These are phyloP conservation scores for Aspergillus fischeri DNA, from an alignment of 2,329 filamentous ascomycete genomes.

Conservation along the genomic window DNA sequence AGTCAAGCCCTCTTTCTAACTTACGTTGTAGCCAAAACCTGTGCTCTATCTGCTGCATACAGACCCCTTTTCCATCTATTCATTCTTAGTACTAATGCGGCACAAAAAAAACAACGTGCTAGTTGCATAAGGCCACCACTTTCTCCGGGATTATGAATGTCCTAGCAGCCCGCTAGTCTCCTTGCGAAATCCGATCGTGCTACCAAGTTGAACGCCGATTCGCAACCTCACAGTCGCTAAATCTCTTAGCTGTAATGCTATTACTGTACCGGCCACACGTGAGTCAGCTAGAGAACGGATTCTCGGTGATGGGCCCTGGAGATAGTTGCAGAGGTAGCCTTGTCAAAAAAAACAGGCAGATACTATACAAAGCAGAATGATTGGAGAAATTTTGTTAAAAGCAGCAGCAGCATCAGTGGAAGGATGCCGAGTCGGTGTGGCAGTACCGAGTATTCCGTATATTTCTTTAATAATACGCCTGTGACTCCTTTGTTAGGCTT, in stretches of 20 bases:
- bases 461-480: not conserved
- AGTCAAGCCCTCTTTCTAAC: not conserved
- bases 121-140: conserved; percentile 9
- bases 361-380: not conserved
- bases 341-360: not conserved
- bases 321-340: not conserved
- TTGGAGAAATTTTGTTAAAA: not conserved
- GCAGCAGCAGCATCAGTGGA: not conserved
- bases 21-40: no score
- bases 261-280: not conserved
- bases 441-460: not conserved
- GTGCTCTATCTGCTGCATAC: not conserved
- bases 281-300: not conserved
- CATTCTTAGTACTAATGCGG: conserved; percentile 1
- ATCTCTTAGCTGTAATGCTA: conserved; percentile 18
- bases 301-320: not conserved
- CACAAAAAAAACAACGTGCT: conserved; percentile 16
- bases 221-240: conserved; percentile 11
- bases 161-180: conserved; percentile 4
- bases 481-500: not conserved
- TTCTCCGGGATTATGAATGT: conserved; percentile 2
- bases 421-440: not conserved
- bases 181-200: not conserved
- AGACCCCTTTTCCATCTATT: conserved; percentile 1
- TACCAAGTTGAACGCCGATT: conserved; percentile 15